Evolutionary conservation across 2,329 filamentous ascomycete genomes (phyloP).

Genomic region (Pezicula neosporulosa): DNA sequence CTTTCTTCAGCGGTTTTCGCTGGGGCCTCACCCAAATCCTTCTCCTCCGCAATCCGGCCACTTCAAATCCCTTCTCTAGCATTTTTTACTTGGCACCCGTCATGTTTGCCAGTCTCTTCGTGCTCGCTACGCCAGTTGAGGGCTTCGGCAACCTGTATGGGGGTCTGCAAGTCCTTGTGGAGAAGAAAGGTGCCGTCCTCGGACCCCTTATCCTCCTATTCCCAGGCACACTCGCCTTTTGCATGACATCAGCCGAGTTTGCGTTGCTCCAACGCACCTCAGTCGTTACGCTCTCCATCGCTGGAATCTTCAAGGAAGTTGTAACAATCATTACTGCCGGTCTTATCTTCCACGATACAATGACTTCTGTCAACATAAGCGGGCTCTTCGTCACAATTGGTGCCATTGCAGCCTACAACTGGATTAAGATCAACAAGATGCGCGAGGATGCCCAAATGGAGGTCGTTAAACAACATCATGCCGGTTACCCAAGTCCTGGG

Average conservation of each 20-base stretch:
- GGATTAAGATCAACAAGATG: conserved; percentile 91
- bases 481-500: neutral
- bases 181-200: conserved; percentile 63
- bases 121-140: conserved; percentile 83
- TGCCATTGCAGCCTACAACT: conserved; percentile 89
- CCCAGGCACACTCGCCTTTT: conserved; percentile 85
- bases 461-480: conserved; percentile 33
- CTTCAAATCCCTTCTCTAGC: conserved; percentile 92
- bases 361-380: conserved; percentile 83
- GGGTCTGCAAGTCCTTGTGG: conserved; percentile 61
- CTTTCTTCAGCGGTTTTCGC: conserved; percentile 93
- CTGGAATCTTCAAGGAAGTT: conserved; percentile 98
- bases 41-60: conserved; percentile 88
- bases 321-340: conserved; percentile 90
- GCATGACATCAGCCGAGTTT: conserved; percentile 96
- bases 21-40: conserved; percentile 99
- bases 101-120: conserved; percentile 83
- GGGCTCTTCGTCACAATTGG: conserved; percentile 85
- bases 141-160: conserved; percentile 65
- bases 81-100: conserved; percentile 97
- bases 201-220: conserved; percentile 78
- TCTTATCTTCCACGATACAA: conserved; percentile 80
- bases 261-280: conserved; percentile 91
- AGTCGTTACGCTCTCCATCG: conserved; percentile 93
- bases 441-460: conserved; percentile 63